Base-by-base conservation (phyloP, 2,329 filamentous ascomycete genomes). In the Scedosporium aurantiacum region DNA sequence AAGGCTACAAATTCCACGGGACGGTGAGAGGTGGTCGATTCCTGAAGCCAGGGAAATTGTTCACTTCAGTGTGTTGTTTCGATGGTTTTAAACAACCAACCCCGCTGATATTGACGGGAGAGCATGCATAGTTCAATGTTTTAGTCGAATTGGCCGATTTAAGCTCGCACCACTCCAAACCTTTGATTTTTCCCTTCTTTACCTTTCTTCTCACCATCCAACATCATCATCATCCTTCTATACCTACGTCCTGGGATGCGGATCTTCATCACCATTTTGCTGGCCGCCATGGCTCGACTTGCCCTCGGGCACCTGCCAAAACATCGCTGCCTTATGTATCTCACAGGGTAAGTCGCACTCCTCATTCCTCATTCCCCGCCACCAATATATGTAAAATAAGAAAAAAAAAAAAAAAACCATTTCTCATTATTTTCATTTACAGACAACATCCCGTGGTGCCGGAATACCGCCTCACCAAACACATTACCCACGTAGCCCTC, bases 401-500 rank as follows among this genome's bases (percentile, higher is more conserved):
- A 7, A 10, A 25, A 27, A 40, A 7, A 55, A 7, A n/a, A 18
- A 40, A 4, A 47, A 5, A 23, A n/a, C 27, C 57, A 28, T 27
- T 25, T n/a, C 23, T 28, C 27, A 32, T 47, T 60, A 55, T 62
- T 5, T 52, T 55, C 7, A 18, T n/a, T 10, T 12, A 12, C 61
- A 82, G 79, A 2, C 79, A 82, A 64, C 80, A 82, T 65, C 70
- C 74, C 37, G 64, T 77, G 2, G 67, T 77, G 8, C 80, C 79
- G 0, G 41, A 70, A 1, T 58, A 68, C 5, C 63, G 72, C 2
- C 70, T 77, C 52, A 71, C 78, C 0, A 60, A 69, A 23, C 68
- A 76, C 18, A 74, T 85, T n/a, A 82, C 82, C 0, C 82, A 85
- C 65, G 79, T 85, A 10, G 75, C 79, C 10, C 69, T 86, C 18